Evolutionary conservation across 75 land plant species (phyloP).

Genomic region (Pinus albicaulis): DNA sequence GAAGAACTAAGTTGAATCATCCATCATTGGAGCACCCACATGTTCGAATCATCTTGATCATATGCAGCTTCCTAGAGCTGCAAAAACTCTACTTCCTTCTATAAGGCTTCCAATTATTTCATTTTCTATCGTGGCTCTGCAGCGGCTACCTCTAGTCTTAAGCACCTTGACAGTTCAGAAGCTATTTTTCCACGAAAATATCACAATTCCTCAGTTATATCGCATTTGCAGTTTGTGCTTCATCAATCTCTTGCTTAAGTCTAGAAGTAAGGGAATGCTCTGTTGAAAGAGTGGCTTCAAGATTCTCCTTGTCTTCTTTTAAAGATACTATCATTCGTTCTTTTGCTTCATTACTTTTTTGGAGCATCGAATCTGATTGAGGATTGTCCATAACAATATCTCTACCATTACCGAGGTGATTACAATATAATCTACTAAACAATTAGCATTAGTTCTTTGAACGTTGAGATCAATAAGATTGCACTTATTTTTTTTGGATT

Average conservation of each 20-base stretch:
- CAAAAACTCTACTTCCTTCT: too few relatives aligned
- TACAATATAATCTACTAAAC: too few relatives aligned
- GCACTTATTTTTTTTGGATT: too few relatives aligned
- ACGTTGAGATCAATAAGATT: too few relatives aligned
- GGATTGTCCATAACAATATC: constrained; percentile 70
- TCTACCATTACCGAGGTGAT: constrained; percentile 57
- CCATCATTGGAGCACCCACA: too few relatives aligned
- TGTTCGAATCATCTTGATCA: too few relatives aligned
- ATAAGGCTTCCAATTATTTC: too few relatives aligned
- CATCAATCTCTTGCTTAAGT: constrained; percentile 69
- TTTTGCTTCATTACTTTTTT: constrained; percentile 22
- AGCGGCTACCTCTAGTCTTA: constrained; percentile 97
- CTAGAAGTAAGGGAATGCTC: constrained; percentile 58
- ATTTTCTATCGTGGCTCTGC: too few relatives aligned
- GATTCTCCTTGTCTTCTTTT: constrained; percentile 63
- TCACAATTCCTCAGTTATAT: constrained; percentile 83
- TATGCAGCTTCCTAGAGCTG: too few relatives aligned
- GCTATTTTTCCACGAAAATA: constrained; percentile 92
- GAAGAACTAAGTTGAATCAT: too few relatives aligned
- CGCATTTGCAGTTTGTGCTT: constrained; percentile 63
- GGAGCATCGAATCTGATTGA: constrained; percentile 33
- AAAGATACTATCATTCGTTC: constrained; percentile 33
- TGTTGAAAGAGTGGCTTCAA: constrained; percentile 57
- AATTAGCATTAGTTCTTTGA: too few relatives aligned
- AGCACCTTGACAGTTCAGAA: constrained; percentile 94